Percentiles rank a stretch among this genome's conserved stretches.
These are phyloP conservation scores for Amylostereum chailletii DNA, from an alignment of 1,284 basidiomycete species.

Conservation along the genomic window DNA sequence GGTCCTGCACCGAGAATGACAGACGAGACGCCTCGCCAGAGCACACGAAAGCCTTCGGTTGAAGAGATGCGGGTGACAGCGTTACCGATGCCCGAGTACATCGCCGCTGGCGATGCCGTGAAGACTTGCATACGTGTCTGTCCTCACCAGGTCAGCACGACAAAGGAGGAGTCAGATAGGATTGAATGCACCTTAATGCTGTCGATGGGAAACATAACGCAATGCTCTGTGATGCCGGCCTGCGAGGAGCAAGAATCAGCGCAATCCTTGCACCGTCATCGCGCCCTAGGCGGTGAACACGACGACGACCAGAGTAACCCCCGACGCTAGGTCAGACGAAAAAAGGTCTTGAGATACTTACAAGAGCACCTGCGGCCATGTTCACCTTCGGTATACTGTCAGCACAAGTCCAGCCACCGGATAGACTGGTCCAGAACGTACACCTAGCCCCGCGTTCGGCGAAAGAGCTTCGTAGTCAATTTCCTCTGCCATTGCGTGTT, in stretches of 20 bases:
- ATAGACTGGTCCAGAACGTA: constrained; percentile 19
- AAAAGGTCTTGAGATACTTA: constrained; percentile 31
- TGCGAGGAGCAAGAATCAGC: constrained; percentile 21
- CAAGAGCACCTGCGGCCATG: constrained; percentile 95
- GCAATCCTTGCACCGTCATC: background rate
- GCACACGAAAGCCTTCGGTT: constrained; percentile 82
- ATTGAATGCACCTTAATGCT: constrained; percentile 79
- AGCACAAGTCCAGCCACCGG: background rate
- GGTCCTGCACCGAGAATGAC: constrained; percentile 97
- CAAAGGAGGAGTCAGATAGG: background rate
- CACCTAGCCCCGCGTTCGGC: constrained; percentile 66
- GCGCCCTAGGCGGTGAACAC: too few species aligned
- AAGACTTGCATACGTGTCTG: constrained; percentile 99
- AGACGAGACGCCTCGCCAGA: constrained; percentile 97
- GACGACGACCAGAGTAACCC: too few species aligned
- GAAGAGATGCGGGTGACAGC: constrained; percentile 87
- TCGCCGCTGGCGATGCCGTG: constrained; percentile 70
- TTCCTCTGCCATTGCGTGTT: constrained; percentile 32
- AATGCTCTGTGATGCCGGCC: constrained; percentile 99
- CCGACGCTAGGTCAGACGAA: too few species aligned
- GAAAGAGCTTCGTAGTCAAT: constrained; percentile 72
- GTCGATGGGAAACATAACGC: constrained; percentile 98
- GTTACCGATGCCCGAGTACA: constrained; percentile 85
- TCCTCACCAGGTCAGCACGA: background rate
- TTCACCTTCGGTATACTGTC: constrained; percentile 55